A percentile compares a stretch with the other conserved stretches of the same genome.
phyloP scores from a whole-genome alignment of 176 grass and related monocot genomes.

The Carex myosuroides region DNA sequence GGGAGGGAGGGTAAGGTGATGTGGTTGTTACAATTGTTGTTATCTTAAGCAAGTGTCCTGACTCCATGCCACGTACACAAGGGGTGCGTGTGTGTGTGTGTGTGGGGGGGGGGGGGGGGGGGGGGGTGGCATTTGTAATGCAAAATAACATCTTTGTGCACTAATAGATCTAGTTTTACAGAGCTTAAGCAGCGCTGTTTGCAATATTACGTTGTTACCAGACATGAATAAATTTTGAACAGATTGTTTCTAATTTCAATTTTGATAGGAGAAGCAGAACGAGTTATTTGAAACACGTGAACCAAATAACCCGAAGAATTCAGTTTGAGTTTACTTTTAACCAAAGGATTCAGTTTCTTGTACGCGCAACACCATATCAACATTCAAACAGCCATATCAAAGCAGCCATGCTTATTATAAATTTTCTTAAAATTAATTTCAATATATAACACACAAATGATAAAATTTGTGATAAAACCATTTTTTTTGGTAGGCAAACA shows the following conservation, averaged over 20 bases:
- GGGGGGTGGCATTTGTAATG: no score
- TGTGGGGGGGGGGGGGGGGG: no score
- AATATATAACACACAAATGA: not conserved
- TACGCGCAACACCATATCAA: not conserved
- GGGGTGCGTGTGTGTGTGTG: not conserved
- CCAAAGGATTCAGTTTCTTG: not conserved
- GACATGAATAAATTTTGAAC: not conserved
- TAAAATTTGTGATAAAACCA: not conserved
- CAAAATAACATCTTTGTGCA: not conserved
- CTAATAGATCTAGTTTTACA: not conserved
- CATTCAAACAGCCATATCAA: not conserved
- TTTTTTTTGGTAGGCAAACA: not conserved
- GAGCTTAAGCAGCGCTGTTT: not conserved
- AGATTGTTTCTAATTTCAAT: not conserved
- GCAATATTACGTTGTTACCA: not conserved
- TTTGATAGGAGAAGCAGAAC: not conserved
- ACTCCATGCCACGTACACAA: constrained; percentile 8
- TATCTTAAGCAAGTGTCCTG: not conserved
- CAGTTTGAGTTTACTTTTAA: not conserved
- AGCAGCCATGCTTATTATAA: not conserved
- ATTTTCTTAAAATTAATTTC: not conserved
- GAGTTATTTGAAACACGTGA: not conserved
- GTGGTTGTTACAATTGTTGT: constrained; percentile 10
- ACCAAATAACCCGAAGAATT: not conserved
- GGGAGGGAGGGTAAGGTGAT: not conserved